Conservation (phyloP, 768 basidiomycete genomes). For the Boletus reticuloceps region DNA sequence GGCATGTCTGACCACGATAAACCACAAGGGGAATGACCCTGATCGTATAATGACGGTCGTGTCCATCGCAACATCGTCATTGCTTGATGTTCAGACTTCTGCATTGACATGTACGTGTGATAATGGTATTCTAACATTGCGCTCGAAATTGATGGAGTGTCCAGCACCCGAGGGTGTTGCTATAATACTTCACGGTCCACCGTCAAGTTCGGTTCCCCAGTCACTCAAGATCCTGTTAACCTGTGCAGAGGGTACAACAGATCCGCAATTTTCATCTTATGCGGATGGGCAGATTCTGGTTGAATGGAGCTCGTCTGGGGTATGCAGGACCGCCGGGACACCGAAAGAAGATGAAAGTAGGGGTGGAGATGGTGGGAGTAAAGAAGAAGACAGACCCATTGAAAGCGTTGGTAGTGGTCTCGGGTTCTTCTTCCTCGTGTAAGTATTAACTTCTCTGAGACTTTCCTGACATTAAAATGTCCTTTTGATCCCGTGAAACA, state of each 20-base stretch:
- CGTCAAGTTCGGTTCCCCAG: constrained; percentile 46
- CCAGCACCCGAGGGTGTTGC: constrained; percentile 55
- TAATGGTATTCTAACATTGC: background rate
- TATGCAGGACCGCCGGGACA: constrained; percentile 42
- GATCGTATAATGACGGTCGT: constrained; percentile 75
- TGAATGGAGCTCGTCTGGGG: constrained; percentile 62
- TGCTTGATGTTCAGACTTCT: constrained; percentile 26
- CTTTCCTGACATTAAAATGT: constrained; percentile 1
- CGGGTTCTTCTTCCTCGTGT: constrained; percentile 90
- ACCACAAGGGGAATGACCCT: constrained; percentile 49
- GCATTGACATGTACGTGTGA: constrained; percentile 38
- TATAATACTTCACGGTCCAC: constrained; percentile 60
- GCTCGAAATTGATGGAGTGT: constrained; percentile 8
- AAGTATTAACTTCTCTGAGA: constrained; percentile 29
- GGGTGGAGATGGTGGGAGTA: constrained; percentile 9
- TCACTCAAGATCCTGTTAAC: constrained; percentile 58
- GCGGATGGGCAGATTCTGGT: constrained; percentile 52
- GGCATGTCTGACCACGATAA: constrained; percentile 70
- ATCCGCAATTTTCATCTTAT: constrained; percentile 59
- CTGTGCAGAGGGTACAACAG: constrained; percentile 45
- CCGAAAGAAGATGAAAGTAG: constrained; percentile 27
- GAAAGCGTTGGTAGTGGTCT: constrained; percentile 65
- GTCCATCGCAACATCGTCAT: constrained; percentile 53
- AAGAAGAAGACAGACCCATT: constrained; percentile 29
- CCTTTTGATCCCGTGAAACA: constrained; percentile 39